Percentiles rank a stretch among this genome's conserved stretches.
These are phyloP conservation scores for Trichocladium uniseriatum DNA, from an alignment of 495 filamentous ascomycete genomes.

Conservation along the genomic window DNA sequence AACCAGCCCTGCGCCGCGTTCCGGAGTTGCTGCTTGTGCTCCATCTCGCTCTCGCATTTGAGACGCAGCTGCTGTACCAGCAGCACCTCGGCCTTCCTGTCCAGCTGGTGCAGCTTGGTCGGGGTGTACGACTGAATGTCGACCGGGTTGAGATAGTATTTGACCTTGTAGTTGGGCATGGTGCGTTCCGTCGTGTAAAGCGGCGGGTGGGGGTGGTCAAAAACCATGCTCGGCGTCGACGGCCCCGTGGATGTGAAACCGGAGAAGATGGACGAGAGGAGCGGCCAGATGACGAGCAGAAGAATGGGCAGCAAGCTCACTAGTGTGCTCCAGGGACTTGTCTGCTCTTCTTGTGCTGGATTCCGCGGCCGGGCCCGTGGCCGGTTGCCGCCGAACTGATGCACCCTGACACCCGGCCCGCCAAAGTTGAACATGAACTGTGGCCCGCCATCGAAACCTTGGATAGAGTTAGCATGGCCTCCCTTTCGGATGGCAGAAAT, in stretches of 20 bases:
- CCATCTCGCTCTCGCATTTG: constrained; percentile 64
- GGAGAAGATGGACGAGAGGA: constrained; percentile 73
- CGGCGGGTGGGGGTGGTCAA: constrained; percentile 56
- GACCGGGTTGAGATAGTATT: constrained; percentile 74
- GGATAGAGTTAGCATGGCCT: not conserved
- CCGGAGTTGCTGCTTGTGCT: constrained; percentile 51
- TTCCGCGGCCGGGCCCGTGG: constrained; percentile 64
- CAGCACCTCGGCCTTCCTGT: constrained; percentile 62
- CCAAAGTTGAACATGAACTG: constrained; percentile 89
- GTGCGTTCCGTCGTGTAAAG: constrained; percentile 57
- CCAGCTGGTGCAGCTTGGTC: constrained; percentile 60
- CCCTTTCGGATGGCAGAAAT: not conserved
- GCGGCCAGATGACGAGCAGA: constrained; percentile 78
- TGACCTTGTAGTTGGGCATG: constrained; percentile 59
- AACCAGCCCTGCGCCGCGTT: constrained; percentile 89
- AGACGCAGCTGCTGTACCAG: constrained; percentile 56
- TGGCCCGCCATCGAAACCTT: constrained; percentile 59
- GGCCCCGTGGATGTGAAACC: constrained; percentile 41
- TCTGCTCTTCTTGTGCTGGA: constrained; percentile 46
- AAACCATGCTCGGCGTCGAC: constrained; percentile 59
- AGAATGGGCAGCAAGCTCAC: constrained; percentile 71
- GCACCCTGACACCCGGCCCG: constrained; percentile 72
- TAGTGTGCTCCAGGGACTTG: constrained; percentile 45
- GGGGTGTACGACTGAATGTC: constrained; percentile 62
- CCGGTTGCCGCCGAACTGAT: constrained; percentile 67